These are phyloP conservation scores for Vitis amurensis DNA, from an alignment of 164 flowering plant species.

Conservation along the genomic window DNA sequence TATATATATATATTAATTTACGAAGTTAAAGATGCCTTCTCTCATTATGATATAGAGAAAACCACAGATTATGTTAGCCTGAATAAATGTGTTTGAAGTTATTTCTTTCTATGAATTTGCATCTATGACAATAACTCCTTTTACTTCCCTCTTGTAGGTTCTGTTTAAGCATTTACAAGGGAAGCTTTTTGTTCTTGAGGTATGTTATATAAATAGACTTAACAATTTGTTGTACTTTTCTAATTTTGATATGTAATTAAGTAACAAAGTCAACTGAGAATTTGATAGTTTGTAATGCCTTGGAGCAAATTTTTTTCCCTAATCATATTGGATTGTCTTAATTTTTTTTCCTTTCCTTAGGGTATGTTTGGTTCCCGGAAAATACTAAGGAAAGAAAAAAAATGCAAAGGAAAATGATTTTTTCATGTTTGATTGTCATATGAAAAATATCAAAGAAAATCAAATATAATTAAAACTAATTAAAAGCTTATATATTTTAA, in stretches of 20 bases:
- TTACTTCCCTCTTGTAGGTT: constrained; percentile 51
- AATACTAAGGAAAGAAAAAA: too few species aligned
- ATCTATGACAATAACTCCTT: neutral
- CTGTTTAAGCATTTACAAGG: constrained; percentile 87
- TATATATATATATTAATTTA: too few species aligned
- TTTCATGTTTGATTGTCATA: too few species aligned
- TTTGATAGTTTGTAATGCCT: neutral
- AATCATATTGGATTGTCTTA: neutral
- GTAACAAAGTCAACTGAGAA: neutral
- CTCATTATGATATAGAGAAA: too few species aligned
- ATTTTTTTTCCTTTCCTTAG: constrained; percentile 6
- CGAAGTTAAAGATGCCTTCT: too few species aligned
- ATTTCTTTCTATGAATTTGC: neutral
- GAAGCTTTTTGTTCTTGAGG: constrained; percentile 82
- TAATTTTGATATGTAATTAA: neutral
- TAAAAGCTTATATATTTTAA: too few species aligned
- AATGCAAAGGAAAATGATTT: too few species aligned
- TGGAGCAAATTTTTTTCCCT: neutral
- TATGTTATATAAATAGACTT: constrained; percentile 23
- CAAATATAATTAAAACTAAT: too few species aligned
- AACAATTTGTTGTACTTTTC: too few species aligned
- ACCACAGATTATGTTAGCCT: too few species aligned
- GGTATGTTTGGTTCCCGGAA: too few species aligned
- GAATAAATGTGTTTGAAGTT: neutral
- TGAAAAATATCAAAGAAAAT: too few species aligned